A percentile compares a stretch with the other conserved stretches of the same genome.
Evolutionary conservation across 495 filamentous ascomycete genomes (phyloP).

Genomic region (Polyplosphaeria fusca): DNA sequence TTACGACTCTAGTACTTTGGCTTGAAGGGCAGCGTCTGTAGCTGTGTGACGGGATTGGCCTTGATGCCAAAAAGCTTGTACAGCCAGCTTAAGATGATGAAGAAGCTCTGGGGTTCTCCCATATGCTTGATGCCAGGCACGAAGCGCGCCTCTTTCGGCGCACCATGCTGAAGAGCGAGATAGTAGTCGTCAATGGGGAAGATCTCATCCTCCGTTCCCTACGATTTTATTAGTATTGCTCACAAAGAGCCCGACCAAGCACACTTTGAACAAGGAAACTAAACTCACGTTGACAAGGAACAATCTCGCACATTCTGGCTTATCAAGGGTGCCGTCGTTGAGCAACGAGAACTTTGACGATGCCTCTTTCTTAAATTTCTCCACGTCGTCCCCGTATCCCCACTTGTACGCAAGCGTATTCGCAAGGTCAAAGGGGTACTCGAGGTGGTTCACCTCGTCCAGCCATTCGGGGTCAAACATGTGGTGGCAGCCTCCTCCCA

Average conservation of each 20-base stretch:
- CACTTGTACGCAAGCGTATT: conserved; percentile 68
- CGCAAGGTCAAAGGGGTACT: conserved; percentile 71
- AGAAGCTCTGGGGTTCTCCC: conserved; percentile 46
- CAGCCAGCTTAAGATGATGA: conserved; percentile 43
- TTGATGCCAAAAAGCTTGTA: conserved; percentile 43
- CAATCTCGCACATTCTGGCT: conserved; percentile 56
- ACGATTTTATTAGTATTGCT: no score
- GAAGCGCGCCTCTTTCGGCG: conserved; percentile 65
- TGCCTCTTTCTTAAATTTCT: conserved; percentile 58
- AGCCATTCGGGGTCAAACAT: conserved; percentile 68
- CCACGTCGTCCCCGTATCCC: conserved; percentile 57
- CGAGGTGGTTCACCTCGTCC: conserved; percentile 63
- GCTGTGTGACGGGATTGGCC: conserved; percentile 37
- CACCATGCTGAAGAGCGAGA: conserved; percentile 65
- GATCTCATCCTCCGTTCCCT: conserved; percentile 63
- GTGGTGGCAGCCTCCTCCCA: conserved; percentile 69
- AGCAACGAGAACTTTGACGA: conserved; percentile 71
- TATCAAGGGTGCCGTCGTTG: conserved; percentile 63
- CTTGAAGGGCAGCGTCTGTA: conserved; percentile 41
- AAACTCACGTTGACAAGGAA: conserved; percentile 62
- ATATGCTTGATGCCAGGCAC: conserved; percentile 41
- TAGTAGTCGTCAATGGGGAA: conserved; percentile 76
- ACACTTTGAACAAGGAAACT: no score
- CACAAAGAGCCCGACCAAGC: no score
- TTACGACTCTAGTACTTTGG: conserved; percentile 41